A percentile compares a stretch with the other conserved stretches of the same genome.
phyloP scores from a whole-genome alignment of 805 yeast genomes.

The Candida ulmi region DNA sequence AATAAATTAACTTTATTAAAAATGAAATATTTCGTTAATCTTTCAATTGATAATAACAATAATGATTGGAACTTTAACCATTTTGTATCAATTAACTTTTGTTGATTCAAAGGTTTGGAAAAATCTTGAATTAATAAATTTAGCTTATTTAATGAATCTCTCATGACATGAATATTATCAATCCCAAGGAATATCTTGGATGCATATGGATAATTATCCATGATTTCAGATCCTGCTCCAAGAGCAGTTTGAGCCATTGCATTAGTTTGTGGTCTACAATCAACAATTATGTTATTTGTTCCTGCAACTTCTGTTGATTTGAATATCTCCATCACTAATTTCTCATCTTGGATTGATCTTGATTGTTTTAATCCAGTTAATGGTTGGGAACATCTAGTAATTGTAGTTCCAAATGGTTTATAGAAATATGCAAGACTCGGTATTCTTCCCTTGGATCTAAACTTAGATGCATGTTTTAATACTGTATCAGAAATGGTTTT shows the following conservation, averaged over 20 bases:
- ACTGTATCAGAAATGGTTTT: slow-evolving; percentile 74
- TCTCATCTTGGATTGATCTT: slow-evolving; percentile 89
- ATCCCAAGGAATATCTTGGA: slow-evolving; percentile 81
- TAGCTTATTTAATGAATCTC: slow-evolving; percentile 70
- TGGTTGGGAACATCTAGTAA: slow-evolving; percentile 90
- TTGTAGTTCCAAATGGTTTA: slow-evolving; percentile 62
- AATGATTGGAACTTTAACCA: slow-evolving; percentile 76
- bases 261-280: slow-evolving; percentile 88
- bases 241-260: slow-evolving; percentile 95
- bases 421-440: slow-evolving; percentile 81
- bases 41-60: slow-evolving; percentile 68
- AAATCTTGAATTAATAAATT: slow-evolving; percentile 64
- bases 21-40: slow-evolving; percentile 75
- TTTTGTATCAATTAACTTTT: slow-evolving; percentile 54
- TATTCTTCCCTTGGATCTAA: slow-evolving; percentile 77
- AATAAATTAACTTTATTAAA: slow-evolving; percentile 77
- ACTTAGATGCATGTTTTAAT: slow-evolving; percentile 76
- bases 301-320: slow-evolving; percentile 38
- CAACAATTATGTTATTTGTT: slow-evolving; percentile 66
- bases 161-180: slow-evolving; percentile 93
- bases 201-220: slow-evolving; percentile 72
- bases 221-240: slow-evolving; percentile 96
- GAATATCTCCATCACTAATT: slow-evolving; percentile 68
- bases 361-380: slow-evolving; percentile 84
- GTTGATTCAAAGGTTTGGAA: slow-evolving; percentile 42